Base-by-base conservation (phyloP, 805 yeast species). In the Candida nonsorbophila region DNA sequence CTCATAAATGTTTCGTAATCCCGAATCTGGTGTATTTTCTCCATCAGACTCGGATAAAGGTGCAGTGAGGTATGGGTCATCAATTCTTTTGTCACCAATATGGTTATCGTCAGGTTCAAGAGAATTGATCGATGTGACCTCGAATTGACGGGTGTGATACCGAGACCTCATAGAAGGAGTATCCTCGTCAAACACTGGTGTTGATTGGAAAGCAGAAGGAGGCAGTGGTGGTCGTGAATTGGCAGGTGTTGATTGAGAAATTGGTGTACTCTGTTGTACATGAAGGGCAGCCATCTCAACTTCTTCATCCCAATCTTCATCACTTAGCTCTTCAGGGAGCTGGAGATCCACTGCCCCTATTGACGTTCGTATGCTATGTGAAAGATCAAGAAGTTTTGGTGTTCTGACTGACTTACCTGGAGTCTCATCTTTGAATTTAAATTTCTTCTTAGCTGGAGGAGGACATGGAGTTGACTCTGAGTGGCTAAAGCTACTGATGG, bases 391-490 rank as follows among this genome's bases (percentile, higher is more conserved):
- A n/a, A n/a, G n/a, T n/a, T n/a, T n/a, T n/a, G n/a, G n/a, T n/a
- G n/a, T n/a, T n/a, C n/a, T n/a, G n/a, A n/a, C n/a, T n/a, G n/a
- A n/a, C n/a, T n/a, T n/a, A n/a, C n/a, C n/a, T n/a, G n/a, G n/a
- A n/a, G n/a, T n/a, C 5, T 33, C 32, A 3, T 44, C 41, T 31
- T 53, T 55, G 27, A 53, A 48, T 36, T 50, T 52, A 20, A 58
- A 34, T 30, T 47, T 53, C 43, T 62, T 63, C 24, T 41, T 37
- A 5, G 69, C 65, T 25, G 62, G 62, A 2, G 49, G 39, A 3
- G 70, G 70, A 34, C 70, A 63, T 7, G 70, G 70, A 3, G 70
- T 63, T 7, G 67, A 58, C 41, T 63, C 66, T 11, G 61, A 29
- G 21, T 28, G 31, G 23, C 34, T 16, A 20, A 39, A 39, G 20